These are phyloP conservation scores for Neurospora sp. DNA, from an alignment of 495 filamentous ascomycete species.

Conservation along the genomic window DNA sequence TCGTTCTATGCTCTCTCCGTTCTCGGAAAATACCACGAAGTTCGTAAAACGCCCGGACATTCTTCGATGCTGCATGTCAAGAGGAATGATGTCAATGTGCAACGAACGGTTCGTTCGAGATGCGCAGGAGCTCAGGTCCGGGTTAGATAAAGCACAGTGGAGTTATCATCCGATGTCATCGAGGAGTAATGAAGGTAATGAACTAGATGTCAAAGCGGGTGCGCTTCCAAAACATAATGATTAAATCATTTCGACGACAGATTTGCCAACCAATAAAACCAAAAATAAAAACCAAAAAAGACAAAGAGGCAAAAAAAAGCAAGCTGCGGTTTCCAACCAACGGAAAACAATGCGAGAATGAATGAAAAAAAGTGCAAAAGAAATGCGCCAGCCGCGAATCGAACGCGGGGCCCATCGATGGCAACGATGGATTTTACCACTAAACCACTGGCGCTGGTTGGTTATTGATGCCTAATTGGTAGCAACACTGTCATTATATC, in stretches of 20 bases:
- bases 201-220: neutral
- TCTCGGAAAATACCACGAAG: neutral
- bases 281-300: too few species aligned
- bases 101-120: neutral
- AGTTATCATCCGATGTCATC: neutral
- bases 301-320: too few species aligned
- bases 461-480: neutral
- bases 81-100: neutral
- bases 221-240: too few species aligned
- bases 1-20: neutral
- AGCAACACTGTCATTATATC: too few species aligned
- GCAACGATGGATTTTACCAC: slow-evolving; percentile 47
- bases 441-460: slow-evolving; percentile 29
- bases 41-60: neutral
- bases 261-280: too few species aligned
- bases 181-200: neutral
- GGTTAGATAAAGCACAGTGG: neutral
- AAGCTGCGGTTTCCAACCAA: too few species aligned
- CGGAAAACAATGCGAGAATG: too few species aligned
- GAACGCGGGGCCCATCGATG: slow-evolving; percentile 45
- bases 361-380: neutral
- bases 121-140: neutral
- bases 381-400: slow-evolving; percentile 39
- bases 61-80: neutral
- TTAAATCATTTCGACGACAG: too few species aligned